phyloP scores from a whole-genome alignment of 352 stramenopile genomes.

The Globisporangium paddicum region DNA sequence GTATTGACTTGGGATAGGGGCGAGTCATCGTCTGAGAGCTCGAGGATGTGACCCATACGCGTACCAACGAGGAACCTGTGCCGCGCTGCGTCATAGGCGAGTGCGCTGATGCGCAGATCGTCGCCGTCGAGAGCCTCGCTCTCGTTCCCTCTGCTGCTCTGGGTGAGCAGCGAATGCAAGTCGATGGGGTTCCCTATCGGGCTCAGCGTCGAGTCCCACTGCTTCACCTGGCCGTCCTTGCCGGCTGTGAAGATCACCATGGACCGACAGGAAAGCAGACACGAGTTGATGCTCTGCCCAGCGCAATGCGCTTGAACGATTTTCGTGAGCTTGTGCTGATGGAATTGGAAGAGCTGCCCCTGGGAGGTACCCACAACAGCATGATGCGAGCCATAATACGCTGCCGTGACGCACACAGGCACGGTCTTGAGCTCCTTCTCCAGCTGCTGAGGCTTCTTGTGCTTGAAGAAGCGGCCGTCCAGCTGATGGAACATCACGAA shows the following conservation, averaged over 20 bases:
- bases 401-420: conserved; percentile 39
- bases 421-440: conserved; percentile 40
- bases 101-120: conserved; percentile 63
- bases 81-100: conserved; percentile 53
- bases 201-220: conserved; percentile 76
- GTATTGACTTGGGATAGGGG: background rate
- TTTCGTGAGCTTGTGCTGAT: conserved; percentile 45
- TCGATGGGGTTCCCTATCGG: conserved; percentile 68
- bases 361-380: conserved; percentile 58
- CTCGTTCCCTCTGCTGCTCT: background rate
- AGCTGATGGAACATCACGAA: conserved; percentile 63
- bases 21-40: conserved; percentile 30
- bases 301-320: conserved; percentile 57
- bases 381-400: conserved; percentile 51
- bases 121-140: conserved; percentile 29
- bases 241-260: conserved; percentile 78
- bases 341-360: conserved; percentile 68
- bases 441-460: conserved; percentile 48
- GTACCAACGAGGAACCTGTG: conserved; percentile 59
- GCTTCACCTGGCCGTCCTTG: conserved; percentile 70
- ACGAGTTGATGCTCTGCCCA: conserved; percentile 49
- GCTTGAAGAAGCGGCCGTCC: conserved; percentile 55
- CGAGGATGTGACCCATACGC: conserved; percentile 46
- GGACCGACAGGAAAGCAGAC: conserved; percentile 48
- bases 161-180: conserved; percentile 30